phyloP scores from a whole-genome alignment of 2,329 filamentous ascomycete species.

The Trichophyton schoenleinii region DNA sequence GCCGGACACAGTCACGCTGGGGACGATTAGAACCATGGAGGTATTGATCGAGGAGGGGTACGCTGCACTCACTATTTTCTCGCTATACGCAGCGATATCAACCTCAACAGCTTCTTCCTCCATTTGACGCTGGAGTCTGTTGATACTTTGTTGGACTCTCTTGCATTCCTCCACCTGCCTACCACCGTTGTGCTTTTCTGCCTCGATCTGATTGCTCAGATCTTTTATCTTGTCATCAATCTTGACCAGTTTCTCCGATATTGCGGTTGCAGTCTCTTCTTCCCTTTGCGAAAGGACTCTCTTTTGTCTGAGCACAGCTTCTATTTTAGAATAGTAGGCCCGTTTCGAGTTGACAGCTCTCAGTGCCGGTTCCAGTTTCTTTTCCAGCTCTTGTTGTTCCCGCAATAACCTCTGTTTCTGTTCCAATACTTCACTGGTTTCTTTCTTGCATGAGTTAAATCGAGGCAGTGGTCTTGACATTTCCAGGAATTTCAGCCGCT shows the following conservation, averaged over 20 bases:
- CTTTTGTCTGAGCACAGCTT: constrained; percentile 44
- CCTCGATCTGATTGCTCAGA: constrained; percentile 32
- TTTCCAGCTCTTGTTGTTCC: constrained; percentile 49
- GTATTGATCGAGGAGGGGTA: neutral
- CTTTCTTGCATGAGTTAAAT: constrained; percentile 45
- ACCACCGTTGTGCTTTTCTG: constrained; percentile 40
- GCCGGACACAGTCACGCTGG: constrained; percentile 45
- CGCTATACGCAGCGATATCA: constrained; percentile 57
- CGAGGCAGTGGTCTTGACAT: constrained; percentile 52
- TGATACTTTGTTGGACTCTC: constrained; percentile 46
- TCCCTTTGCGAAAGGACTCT: constrained; percentile 42
- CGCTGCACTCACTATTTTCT: constrained; percentile 48
- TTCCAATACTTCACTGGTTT: constrained; percentile 42
- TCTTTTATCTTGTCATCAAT: constrained; percentile 26
- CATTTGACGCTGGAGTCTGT: constrained; percentile 49
- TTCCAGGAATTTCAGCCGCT: constrained; percentile 52
- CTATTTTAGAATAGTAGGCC: constrained; percentile 46
- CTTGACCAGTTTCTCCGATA: constrained; percentile 32
- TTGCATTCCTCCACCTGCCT: constrained; percentile 42
- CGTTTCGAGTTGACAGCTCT: constrained; percentile 58
- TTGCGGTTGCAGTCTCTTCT: constrained; percentile 37
- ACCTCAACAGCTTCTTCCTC: constrained; percentile 51
- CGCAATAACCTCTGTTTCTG: constrained; percentile 42
- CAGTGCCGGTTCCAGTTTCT: constrained; percentile 54
- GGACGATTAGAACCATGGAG: neutral